Conservation (phyloP, 2,329 filamentous ascomycete genomes). For the Keithomyces neogunnii region DNA sequence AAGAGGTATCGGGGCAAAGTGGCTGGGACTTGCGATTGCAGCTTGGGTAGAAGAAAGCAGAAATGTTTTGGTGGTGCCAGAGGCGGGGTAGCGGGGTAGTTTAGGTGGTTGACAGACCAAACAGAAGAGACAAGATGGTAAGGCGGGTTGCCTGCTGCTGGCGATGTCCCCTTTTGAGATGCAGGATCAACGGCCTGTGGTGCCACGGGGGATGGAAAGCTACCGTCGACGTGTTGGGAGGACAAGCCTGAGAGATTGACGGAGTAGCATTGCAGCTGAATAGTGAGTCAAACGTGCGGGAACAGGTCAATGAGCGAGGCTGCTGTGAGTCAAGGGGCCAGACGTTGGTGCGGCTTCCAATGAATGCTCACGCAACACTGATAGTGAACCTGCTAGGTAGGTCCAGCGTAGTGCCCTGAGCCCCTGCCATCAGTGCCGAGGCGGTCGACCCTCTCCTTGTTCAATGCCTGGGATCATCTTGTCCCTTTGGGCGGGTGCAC, state of each 20-base stretch:
- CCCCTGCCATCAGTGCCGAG: too few species aligned
- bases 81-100: slow-evolving; percentile 31
- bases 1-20: not conserved
- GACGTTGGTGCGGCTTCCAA: too few species aligned
- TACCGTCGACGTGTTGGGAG: too few species aligned
- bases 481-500: too few species aligned
- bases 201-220: too few species aligned
- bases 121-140: not conserved
- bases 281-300: not conserved
- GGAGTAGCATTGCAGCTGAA: too few species aligned
- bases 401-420: too few species aligned
- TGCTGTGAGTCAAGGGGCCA: not conserved
- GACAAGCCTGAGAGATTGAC: not conserved
- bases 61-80: slow-evolving; percentile 4
- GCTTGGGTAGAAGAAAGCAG: not conserved
- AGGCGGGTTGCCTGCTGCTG: not conserved
- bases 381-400: too few species aligned
- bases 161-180: not conserved
- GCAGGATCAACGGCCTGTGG: not conserved
- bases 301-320: not conserved
- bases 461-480: too few species aligned
- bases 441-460: too few species aligned
- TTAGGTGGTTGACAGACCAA: slow-evolving; percentile 3
- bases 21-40: not conserved
- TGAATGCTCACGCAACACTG: too few species aligned